Evolutionary conservation across 768 basidiomycete genomes (phyloP), one percentile per base, ranked within the genome.

Genomic region (Pseudohyphozyma bogoriensis): DNA sequence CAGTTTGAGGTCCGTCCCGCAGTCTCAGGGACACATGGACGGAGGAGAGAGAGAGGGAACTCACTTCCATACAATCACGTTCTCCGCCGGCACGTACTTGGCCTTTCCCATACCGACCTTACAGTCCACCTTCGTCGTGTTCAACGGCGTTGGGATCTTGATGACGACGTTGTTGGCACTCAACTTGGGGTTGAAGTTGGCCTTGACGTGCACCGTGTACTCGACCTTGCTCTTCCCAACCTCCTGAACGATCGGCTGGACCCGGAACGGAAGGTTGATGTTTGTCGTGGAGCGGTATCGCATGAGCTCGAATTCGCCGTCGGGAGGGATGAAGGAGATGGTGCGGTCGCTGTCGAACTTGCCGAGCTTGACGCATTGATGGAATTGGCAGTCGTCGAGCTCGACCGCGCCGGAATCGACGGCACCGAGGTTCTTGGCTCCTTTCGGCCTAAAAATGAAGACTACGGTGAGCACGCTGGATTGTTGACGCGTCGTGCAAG

Each of bases 251-350:
- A 89, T 91, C 2, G 93, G 84, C 54, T 93, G 86, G 13, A 99
- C 77, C 42, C 85, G 82, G 64, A 99, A 78, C 0, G 95, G 95
- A 16, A 99, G 78, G 74, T 97, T 96, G 70, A 99, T 86, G 71
- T 97, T 96, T 18, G 89, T 83, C 0, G 95, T 96, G 18, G 91
- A 84, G 29, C 95, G 90, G 71, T 99, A 99, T 89, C 83, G 81
- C 95, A 99, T 97, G 40, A 99, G 79, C 74, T 99, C 95, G 68
- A 99, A 99, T 73, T 99, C 95, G 31, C 95, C 95, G 70, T 99
- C 95, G 4, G 95, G 95, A 1, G 95, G 95, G 37, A 97, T 85
- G 75, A 97, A 97, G 69, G 86, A 91, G 75, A 99, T 97, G 2
- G 89, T 90, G 46, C 95, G 81, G 57, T 83, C 85, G 8, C 88